Evolutionary conservation across 495 filamentous ascomycete genomes (phyloP).

Genomic region (Clohesyomyces aquaticus): DNA sequence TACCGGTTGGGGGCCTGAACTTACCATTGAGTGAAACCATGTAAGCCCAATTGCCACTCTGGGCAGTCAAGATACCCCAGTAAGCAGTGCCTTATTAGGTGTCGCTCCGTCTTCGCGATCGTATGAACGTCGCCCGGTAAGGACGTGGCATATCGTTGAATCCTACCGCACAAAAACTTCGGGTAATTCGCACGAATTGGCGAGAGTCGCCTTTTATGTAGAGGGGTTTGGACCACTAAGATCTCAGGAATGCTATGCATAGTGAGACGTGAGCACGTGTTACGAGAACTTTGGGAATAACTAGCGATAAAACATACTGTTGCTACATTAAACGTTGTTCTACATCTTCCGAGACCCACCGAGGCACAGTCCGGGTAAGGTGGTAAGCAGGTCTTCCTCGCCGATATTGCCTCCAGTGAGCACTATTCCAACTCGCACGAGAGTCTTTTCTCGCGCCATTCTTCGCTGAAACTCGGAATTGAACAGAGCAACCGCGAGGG

Average conservation of each 20-base stretch:
- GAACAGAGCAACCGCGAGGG: slow-evolving; percentile 15
- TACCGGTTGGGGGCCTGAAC: background rate
- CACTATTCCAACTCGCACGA: slow-evolving; percentile 7
- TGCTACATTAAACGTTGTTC: background rate
- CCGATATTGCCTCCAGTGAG: slow-evolving; percentile 17
- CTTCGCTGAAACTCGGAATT: slow-evolving; percentile 7
- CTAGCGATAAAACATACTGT: too few species aligned
- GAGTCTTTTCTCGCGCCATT: background rate
- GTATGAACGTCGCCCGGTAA: background rate
- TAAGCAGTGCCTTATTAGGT: background rate
- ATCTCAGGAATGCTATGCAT: too few species aligned
- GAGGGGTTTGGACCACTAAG: too few species aligned
- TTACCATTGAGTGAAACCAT: background rate
- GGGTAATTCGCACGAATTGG: too few species aligned
- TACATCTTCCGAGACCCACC: background rate
- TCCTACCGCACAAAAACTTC: too few species aligned
- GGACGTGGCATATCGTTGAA: too few species aligned
- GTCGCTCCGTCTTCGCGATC: background rate
- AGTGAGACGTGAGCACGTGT: too few species aligned
- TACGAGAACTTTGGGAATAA: too few species aligned
- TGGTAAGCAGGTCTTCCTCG: background rate
- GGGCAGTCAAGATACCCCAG: background rate
- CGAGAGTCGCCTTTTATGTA: too few species aligned
- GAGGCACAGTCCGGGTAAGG: background rate
- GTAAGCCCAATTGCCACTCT: background rate